Evolutionary conservation across 306 rosid genomes (phyloP).

Genomic region (Trifolium pratense): DNA sequence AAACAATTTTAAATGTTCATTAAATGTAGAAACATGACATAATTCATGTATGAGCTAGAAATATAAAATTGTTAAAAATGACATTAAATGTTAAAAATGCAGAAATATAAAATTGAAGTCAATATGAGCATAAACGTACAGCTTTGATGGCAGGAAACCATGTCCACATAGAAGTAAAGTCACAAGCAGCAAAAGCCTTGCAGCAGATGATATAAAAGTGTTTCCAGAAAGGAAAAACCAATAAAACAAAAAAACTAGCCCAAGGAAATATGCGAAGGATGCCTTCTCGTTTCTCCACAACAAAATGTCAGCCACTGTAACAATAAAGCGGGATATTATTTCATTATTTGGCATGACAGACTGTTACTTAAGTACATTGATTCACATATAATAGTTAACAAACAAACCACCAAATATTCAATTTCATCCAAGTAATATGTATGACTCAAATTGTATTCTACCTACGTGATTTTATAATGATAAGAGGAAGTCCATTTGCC

Average conservation of each 20-base stretch:
- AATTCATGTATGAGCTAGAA: not conserved
- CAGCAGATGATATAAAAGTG: slow-evolving; percentile 61
- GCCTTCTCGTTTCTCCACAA: slow-evolving; percentile 90
- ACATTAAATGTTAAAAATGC: not conserved
- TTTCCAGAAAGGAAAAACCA: slow-evolving; percentile 84
- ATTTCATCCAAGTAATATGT: slow-evolving; percentile 4
- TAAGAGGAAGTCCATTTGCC: slow-evolving; percentile 26
- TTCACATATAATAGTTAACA: slow-evolving; percentile 32
- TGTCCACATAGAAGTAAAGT: slow-evolving; percentile 59
- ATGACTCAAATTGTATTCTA: slow-evolving; percentile 24
- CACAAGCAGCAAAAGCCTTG: slow-evolving; percentile 63
- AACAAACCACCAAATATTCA: slow-evolving; percentile 27
- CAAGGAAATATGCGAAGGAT: slow-evolving; percentile 69
- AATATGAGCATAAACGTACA: slow-evolving; percentile 56
- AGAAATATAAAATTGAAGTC: slow-evolving; percentile 29
- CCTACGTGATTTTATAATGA: slow-evolving; percentile 23
- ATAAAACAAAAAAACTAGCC: slow-evolving; percentile 61
- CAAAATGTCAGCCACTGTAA: slow-evolving; percentile 81
- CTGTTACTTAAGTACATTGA: slow-evolving; percentile 16
- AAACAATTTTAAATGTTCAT: slow-evolving; percentile 27
- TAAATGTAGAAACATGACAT: slow-evolving; percentile 7
- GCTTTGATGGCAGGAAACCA: slow-evolving; percentile 59
- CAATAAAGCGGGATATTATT: slow-evolving; percentile 51
- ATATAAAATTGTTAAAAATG: too few relatives aligned
- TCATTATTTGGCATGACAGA: slow-evolving; percentile 44